Evolutionary conservation across 23 red algal genomes (phyloP).

Genomic region (Gracilaria caudata): DNA sequence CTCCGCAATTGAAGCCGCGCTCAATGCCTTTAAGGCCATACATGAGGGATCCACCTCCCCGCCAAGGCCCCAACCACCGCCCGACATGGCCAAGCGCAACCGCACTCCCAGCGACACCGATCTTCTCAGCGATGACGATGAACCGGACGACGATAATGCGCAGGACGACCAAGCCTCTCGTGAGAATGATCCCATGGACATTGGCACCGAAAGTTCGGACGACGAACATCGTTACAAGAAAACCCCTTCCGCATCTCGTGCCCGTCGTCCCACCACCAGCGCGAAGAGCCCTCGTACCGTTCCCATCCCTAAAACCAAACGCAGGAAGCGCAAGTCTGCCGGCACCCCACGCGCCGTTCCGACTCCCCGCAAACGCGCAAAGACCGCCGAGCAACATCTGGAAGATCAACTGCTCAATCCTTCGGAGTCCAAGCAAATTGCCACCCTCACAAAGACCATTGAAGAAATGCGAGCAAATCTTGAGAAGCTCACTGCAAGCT

Average conservation of each 20-base stretch:
- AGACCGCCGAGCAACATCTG: conserved; percentile 1
- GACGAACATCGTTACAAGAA: not conserved
- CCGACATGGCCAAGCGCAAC: conserved; percentile 1
- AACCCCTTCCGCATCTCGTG: not conserved
- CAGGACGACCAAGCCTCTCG: no score
- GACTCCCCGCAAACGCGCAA: not conserved
- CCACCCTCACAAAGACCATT: not conserved
- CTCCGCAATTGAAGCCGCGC: conserved; percentile 27
- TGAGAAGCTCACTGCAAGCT: conserved; percentile 21
- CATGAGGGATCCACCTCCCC: not conserved
- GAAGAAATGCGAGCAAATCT: conserved; percentile 27
- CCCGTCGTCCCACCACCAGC: not conserved
- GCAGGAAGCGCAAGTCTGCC: conserved; percentile 20
- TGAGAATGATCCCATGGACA: conserved; percentile 36
- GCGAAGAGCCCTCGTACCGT: not conserved
- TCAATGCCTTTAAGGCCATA: conserved; percentile 31
- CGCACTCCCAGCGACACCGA: not conserved
- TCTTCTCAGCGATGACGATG: conserved; percentile 26
- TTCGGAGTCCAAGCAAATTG: conserved; percentile 9
- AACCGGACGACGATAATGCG: not conserved
- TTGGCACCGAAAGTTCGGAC: conserved; percentile 25
- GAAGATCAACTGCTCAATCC: conserved; percentile 9
- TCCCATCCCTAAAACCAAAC: not conserved
- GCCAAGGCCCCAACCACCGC: conserved; percentile 12
- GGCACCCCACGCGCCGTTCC: not conserved